phyloP scores from a whole-genome alignment of 2,329 filamentous ascomycete species.

The Periconia sp. region DNA sequence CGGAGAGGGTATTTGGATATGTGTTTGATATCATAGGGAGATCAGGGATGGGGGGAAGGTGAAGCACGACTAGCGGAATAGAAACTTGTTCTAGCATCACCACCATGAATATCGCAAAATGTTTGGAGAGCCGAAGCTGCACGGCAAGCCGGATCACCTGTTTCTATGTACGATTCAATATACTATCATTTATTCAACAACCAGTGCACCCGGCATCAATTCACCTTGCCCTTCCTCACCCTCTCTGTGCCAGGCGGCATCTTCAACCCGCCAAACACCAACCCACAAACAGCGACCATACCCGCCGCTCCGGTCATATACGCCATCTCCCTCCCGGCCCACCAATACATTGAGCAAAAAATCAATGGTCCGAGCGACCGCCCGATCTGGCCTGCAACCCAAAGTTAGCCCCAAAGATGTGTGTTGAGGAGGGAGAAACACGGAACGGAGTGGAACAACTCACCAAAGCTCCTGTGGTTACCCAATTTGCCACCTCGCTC shows the following conservation, averaged over 20 bases:
- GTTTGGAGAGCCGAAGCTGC: too few species aligned
- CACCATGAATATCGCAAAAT: too few species aligned
- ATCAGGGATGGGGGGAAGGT: conserved; percentile 25
- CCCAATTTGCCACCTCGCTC: conserved; percentile 89
- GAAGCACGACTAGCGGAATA: too few species aligned
- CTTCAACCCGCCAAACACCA: conserved; percentile 76
- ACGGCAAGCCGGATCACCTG: too few species aligned
- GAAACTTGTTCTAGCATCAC: too few species aligned
- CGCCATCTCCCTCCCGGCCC: conserved; percentile 87
- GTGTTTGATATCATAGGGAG: conserved; percentile 50
- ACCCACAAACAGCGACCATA: conserved; percentile 73
- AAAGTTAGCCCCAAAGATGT: conserved; percentile 17
- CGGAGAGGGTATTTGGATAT: conserved; percentile 57
- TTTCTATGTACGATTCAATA: too few species aligned
- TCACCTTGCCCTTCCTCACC: conserved; percentile 27
- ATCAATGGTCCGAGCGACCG: conserved; percentile 84
- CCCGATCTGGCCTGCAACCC: conserved; percentile 77
- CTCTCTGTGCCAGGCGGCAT: conserved; percentile 59
- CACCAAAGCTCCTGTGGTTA: conserved; percentile 71
- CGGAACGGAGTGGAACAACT: conserved; percentile 9
- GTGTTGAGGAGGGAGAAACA: neutral
- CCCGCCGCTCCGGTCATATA: conserved; percentile 82
- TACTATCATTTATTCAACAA: too few species aligned
- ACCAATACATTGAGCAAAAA: conserved; percentile 98
- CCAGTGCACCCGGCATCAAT: too few species aligned